Conservation (phyloP, 495 filamentous ascomycete species). For the Durotheca rogersii region DNA sequence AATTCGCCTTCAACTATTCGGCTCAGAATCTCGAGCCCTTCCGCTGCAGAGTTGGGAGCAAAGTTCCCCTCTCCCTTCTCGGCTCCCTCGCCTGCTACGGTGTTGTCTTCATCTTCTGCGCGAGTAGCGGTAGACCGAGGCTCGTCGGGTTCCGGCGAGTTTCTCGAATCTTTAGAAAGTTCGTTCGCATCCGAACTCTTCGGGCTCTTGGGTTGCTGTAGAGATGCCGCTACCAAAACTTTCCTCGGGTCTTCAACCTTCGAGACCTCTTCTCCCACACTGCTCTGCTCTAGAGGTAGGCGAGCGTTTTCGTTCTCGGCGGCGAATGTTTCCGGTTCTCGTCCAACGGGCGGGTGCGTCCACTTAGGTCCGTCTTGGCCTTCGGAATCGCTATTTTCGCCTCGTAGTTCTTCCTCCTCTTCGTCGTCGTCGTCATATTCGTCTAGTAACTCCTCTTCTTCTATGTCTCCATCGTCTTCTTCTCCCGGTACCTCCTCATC, state of each 20-base stretch:
- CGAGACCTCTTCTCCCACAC: slow-evolving; percentile 6
- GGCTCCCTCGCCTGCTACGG: slow-evolving; percentile 22
- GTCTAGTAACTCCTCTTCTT: not conserved
- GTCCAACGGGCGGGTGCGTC: not conserved
- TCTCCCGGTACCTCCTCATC: not conserved
- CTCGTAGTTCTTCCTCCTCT: slow-evolving; percentile 6
- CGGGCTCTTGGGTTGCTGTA: not conserved
- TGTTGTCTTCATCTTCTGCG: slow-evolving; percentile 5
- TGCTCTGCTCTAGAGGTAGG: slow-evolving; percentile 5
- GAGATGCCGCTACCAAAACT: not conserved
- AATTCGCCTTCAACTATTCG: slow-evolving; percentile 23
- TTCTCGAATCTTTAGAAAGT: not conserved
- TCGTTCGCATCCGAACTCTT: not conserved
- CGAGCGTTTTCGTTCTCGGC: slow-evolving; percentile 8
- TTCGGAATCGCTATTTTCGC: slow-evolving; percentile 1
- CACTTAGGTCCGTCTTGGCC: slow-evolving; percentile 8
- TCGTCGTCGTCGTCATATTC: slow-evolving; percentile 1
- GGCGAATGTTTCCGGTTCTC: slow-evolving; percentile 2
- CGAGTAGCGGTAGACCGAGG: not conserved
- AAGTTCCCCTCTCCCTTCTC: slow-evolving; percentile 5
- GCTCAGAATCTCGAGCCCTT: slow-evolving; percentile 33
- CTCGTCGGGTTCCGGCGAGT: not conserved
- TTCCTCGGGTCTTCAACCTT: slow-evolving; percentile 8
- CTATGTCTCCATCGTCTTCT: not conserved
- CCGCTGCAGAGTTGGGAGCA: slow-evolving; percentile 21